Evolutionary conservation across 495 filamentous ascomycete species (phyloP).

Genomic region (Tetracladium marchalianum): DNA sequence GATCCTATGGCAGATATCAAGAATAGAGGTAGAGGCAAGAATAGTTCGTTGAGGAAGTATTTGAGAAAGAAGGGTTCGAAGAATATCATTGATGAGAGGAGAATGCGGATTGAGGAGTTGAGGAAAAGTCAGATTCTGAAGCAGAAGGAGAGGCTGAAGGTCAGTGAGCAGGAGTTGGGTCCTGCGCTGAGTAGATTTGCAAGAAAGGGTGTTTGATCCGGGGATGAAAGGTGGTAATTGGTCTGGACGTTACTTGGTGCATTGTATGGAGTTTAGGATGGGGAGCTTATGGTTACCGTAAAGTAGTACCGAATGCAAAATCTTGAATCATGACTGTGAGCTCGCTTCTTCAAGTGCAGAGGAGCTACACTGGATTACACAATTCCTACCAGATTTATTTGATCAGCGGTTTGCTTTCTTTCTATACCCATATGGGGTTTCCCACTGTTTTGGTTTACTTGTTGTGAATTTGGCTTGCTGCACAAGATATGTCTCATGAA

Average conservation of each 20-base stretch:
- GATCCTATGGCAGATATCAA: constrained; percentile 57
- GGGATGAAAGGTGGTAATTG: neutral
- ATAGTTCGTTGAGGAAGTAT: constrained; percentile 75
- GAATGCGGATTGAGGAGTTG: constrained; percentile 55
- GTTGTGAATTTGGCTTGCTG: no score
- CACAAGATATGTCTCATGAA: no score
- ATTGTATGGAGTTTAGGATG: neutral
- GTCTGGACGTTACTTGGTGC: neutral
- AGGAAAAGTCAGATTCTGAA: constrained; percentile 53
- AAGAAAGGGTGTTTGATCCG: constrained; percentile 26
- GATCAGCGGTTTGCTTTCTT: no score
- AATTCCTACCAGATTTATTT: no score
- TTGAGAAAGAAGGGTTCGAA: constrained; percentile 78
- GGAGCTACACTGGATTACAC: no score
- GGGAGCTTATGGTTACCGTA: neutral
- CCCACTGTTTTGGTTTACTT: no score
- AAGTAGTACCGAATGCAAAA: neutral
- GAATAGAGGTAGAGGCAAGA: constrained; percentile 82
- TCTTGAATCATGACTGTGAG: no score
- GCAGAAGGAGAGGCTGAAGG: constrained; percentile 53
- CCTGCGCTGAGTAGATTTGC: constrained; percentile 65
- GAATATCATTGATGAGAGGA: constrained; percentile 89
- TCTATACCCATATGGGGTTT: no score
- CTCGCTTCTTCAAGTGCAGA: no score
- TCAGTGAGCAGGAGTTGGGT: constrained; percentile 51